phyloP scores from a whole-genome alignment of 73 alveolate genomes.

The Effrenium voratum region DNA sequence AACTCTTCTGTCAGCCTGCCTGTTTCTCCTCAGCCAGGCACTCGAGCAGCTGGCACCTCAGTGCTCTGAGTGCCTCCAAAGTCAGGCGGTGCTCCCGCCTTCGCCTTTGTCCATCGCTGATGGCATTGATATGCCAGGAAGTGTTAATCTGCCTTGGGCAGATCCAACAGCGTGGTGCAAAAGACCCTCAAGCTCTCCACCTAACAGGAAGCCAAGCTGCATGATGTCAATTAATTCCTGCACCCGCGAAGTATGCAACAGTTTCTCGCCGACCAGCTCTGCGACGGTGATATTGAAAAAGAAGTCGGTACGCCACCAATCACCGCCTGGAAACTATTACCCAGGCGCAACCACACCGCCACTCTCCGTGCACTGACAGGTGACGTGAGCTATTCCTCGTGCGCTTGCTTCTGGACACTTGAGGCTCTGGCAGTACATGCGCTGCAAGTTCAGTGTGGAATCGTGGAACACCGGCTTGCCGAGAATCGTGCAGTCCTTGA shows the following conservation, averaged over 20 bases:
- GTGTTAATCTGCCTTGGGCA: constrained; percentile 73
- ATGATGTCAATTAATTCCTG: constrained; percentile 82
- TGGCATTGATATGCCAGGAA: constrained; percentile 87
- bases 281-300: constrained; percentile 91
- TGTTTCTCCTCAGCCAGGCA: constrained; percentile 89
- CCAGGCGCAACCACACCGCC: neutral
- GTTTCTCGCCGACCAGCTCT: constrained; percentile 66
- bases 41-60: constrained; percentile 88
- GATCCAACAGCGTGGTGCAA: neutral
- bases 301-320: constrained; percentile 92
- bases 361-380: too few relatives aligned
- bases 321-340: constrained; percentile 29
- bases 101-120: constrained; percentile 88
- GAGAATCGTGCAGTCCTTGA: constrained; percentile 74
- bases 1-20: neutral
- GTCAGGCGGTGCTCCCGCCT: neutral
- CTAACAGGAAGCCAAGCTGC: neutral
- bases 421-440: constrained; percentile 62
- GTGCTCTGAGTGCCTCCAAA: neutral
- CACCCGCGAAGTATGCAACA: constrained; percentile 53
- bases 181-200: neutral
- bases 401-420: neutral
- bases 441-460: constrained; percentile 56
- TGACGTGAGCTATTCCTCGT: neutral
- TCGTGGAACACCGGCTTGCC: constrained; percentile 90